Evolutionary conservation across 495 filamentous ascomycete genomes (phyloP).

Genomic region (Aspergillus mulundensis): DNA sequence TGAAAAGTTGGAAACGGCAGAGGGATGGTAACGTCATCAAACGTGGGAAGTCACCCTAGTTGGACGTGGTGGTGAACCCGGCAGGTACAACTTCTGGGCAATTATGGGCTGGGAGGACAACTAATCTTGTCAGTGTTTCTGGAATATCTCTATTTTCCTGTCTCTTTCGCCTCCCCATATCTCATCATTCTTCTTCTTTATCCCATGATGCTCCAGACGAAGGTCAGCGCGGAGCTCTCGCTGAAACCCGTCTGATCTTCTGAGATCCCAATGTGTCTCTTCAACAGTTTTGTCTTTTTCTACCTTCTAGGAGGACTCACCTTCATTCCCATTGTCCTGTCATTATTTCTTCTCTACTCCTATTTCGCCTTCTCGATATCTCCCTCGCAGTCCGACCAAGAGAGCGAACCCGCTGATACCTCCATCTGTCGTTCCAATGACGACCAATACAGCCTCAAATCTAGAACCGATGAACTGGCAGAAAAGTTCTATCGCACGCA

Average conservation of each 20-base stretch:
- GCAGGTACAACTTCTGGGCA: too few relatives aligned
- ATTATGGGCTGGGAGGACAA: too few relatives aligned
- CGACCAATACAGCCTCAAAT: slow-evolving; percentile 47
- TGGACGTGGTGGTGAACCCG: too few relatives aligned
- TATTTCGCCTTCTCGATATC: slow-evolving; percentile 61
- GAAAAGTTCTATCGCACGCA: slow-evolving; percentile 55
- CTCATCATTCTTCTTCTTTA: slow-evolving; percentile 12
- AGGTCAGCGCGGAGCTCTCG: slow-evolving; percentile 33
- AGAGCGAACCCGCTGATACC: slow-evolving; percentile 33
- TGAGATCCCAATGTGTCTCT: slow-evolving; percentile 57
- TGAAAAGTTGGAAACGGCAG: too few relatives aligned
- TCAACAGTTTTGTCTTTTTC: slow-evolving; percentile 64
- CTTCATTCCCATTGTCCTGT: slow-evolving; percentile 73
- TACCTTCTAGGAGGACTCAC: slow-evolving; percentile 91
- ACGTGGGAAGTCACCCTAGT: too few relatives aligned
- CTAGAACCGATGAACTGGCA: slow-evolving; percentile 45
- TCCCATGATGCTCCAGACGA: slow-evolving; percentile 28
- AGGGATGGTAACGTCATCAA: too few relatives aligned
- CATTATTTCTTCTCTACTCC: slow-evolving; percentile 60
- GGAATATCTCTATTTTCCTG: too few relatives aligned
- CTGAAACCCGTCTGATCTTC: slow-evolving; percentile 31
- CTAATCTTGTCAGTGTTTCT: too few relatives aligned
- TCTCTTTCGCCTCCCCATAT: too few relatives aligned
- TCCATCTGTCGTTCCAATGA: slow-evolving; percentile 34
- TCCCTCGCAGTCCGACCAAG: slow-evolving; percentile 31